Conservation (phyloP, 805 yeast genomes). For the Ogataea kodamae region DNA sequence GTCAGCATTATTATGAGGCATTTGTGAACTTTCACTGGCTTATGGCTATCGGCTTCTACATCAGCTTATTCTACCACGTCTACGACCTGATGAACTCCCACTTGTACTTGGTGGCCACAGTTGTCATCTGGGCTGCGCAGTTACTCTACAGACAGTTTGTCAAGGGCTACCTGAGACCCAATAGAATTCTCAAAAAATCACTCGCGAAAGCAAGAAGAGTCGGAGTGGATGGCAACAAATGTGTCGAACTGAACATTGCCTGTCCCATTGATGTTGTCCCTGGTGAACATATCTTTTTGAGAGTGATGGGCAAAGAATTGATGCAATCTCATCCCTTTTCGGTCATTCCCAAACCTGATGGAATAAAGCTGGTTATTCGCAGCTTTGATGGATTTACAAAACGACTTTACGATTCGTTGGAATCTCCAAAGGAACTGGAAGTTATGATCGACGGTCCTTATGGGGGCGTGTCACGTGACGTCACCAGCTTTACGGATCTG, state of each 20-base stretch:
- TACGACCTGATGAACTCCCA: slow-evolving; percentile 34
- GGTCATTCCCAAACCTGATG: slow-evolving; percentile 35
- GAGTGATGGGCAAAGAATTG: slow-evolving; percentile 42
- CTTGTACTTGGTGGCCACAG: slow-evolving; percentile 46
- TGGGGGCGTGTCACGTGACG: slow-evolving; percentile 51
- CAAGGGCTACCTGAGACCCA: slow-evolving; percentile 46
- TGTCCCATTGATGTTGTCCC: slow-evolving; percentile 43
- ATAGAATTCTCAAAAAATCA: slow-evolving; percentile 33
- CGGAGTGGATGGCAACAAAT: slow-evolving; percentile 30
- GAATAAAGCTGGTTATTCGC: slow-evolving; percentile 42
- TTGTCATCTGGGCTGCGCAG: slow-evolving; percentile 51
- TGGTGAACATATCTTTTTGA: slow-evolving; percentile 53
- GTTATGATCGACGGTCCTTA: slow-evolving; percentile 54
- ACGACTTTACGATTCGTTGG: slow-evolving; percentile 28
- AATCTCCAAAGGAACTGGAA: slow-evolving; percentile 26
- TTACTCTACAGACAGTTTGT: slow-evolving; percentile 42
- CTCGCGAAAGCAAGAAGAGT: slow-evolving; percentile 25
- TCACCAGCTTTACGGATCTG: slow-evolving; percentile 41
- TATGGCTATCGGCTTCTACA: slow-evolving; percentile 46
- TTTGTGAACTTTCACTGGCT: slow-evolving; percentile 55
- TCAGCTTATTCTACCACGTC: slow-evolving; percentile 45
- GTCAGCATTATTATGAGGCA: slow-evolving; percentile 42
- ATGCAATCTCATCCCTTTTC: slow-evolving; percentile 59
- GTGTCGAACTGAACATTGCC: slow-evolving; percentile 36
- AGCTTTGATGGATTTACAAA: slow-evolving; percentile 47